Percentiles rank a stretch among this genome's conserved stretches.
phyloP scores from a whole-genome alignment of 2,329 filamentous ascomycete genomes.

The Leptosphaerulina australis region DNA sequence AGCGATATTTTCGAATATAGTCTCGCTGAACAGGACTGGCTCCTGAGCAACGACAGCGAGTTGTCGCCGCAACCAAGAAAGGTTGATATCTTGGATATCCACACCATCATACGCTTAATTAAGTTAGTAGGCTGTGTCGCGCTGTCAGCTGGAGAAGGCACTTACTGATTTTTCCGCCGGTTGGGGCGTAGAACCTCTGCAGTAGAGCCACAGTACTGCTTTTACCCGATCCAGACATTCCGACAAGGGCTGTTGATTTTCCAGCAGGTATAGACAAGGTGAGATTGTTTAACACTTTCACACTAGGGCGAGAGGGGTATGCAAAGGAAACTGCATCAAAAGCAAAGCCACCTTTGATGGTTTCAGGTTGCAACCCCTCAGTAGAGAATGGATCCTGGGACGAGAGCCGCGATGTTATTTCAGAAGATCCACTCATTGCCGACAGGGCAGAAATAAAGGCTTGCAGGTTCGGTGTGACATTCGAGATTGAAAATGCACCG shows the following conservation, averaged over 20 bases:
- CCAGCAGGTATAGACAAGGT: constrained; percentile 55
- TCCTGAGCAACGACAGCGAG: constrained; percentile 91
- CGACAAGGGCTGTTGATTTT: constrained; percentile 72
- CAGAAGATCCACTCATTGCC: no score
- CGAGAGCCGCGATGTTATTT: no score
- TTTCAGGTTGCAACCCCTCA: no score
- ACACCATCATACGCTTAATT: no score
- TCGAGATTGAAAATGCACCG: constrained; percentile 36
- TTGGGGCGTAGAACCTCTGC: constrained; percentile 83
- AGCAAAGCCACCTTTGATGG: no score
- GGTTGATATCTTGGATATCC: constrained; percentile 75
- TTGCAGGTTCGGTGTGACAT: constrained; percentile 82
- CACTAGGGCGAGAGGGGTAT: no score
- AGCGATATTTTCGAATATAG: constrained; percentile 82
- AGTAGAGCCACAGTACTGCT: constrained; percentile 86
- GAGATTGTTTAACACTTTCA: no score
- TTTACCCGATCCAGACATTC: constrained; percentile 79
- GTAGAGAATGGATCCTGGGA: no score
- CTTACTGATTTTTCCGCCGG: constrained; percentile 34
- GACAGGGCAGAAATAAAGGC: constrained; percentile 52
- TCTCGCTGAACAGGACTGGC: constrained; percentile 83
- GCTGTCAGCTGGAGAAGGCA: constrained; percentile 7
- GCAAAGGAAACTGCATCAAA: no score
- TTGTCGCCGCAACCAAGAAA: constrained; percentile 87
- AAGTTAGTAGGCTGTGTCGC: constrained; percentile 9